Percentiles rank a stretch among this genome's conserved stretches.
phyloP scores from a whole-genome alignment of 1,284 basidiomycete species.

The Vanrija sp. region DNA sequence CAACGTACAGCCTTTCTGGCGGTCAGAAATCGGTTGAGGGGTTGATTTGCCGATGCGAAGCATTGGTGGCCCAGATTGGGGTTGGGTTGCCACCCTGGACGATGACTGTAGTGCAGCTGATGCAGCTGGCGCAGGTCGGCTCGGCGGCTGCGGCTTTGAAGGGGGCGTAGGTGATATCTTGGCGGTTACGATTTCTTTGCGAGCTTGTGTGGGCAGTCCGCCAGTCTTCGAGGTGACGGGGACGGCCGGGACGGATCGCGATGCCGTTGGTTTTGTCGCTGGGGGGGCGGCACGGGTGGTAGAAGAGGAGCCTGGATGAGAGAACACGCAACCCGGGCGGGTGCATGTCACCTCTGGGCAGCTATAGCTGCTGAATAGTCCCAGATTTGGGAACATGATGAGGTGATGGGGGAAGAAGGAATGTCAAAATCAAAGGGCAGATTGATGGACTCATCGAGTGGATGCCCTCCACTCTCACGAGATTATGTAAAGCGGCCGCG shows the following conservation, averaged over 20 bases:
- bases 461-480: too few relatives aligned
- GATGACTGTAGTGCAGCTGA: too few relatives aligned
- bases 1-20: slow-evolving; percentile 38
- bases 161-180: too few relatives aligned
- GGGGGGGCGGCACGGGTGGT: too few relatives aligned
- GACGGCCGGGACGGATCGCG: too few relatives aligned
- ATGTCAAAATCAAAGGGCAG: not conserved
- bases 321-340: slow-evolving; percentile 33
- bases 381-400: slow-evolving; percentile 33
- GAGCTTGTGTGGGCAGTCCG: too few relatives aligned
- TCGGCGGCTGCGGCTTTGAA: too few relatives aligned
- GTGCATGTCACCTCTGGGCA: slow-evolving; percentile 34
- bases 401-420: not conserved
- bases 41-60: slow-evolving; percentile 19
- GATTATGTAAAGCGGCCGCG: slow-evolving; percentile 40
- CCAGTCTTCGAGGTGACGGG: too few relatives aligned
- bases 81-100: not conserved
- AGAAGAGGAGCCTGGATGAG: slow-evolving; percentile 10
- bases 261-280: too few relatives aligned
- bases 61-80: slow-evolving; percentile 9
- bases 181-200: too few relatives aligned
- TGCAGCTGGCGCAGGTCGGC: not conserved
- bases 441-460: not conserved
- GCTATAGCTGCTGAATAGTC: slow-evolving; percentile 20
- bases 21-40: slow-evolving; percentile 34